Evolutionary conservation across 371 early-diverging fungal genomes (phyloP).

Genomic region (Haplosporangium sp.): DNA sequence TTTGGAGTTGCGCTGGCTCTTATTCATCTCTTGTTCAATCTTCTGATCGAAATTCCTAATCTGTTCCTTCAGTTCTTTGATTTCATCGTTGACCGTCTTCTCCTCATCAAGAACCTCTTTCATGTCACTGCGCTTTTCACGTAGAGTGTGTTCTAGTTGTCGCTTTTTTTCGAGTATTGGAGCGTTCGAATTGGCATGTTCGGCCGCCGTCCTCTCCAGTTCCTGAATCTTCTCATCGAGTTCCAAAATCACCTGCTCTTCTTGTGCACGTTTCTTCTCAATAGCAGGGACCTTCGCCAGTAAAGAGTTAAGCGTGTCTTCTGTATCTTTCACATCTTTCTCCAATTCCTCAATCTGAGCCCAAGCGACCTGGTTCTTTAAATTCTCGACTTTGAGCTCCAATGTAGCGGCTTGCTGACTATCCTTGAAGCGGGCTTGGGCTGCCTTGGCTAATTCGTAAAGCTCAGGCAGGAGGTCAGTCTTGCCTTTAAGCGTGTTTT

Average conservation of each 20-base stretch:
- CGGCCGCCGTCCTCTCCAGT: slow-evolving; percentile 12
- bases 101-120: slow-evolving; percentile 40
- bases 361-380: slow-evolving; percentile 85
- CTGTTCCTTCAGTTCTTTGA: slow-evolving; percentile 33
- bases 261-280: slow-evolving; percentile 59
- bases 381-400: slow-evolving; percentile 65
- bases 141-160: slow-evolving; percentile 21
- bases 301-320: slow-evolving; percentile 32
- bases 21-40: slow-evolving; percentile 55
- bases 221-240: slow-evolving; percentile 51
- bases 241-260: slow-evolving; percentile 28
- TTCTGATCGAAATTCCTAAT: slow-evolving; percentile 44
- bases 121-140: slow-evolving; percentile 28
- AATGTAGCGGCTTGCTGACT: slow-evolving; percentile 74
- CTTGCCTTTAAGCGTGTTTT: slow-evolving; percentile 68
- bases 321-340: slow-evolving; percentile 45
- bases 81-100: slow-evolving; percentile 29
- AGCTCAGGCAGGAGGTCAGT: slow-evolving; percentile 71
- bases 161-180: slow-evolving; percentile 31
- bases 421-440: slow-evolving; percentile 70
- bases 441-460: slow-evolving; percentile 69
- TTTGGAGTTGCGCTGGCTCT: slow-evolving; percentile 52
- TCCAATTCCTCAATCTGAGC: slow-evolving; percentile 77
- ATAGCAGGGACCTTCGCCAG: slow-evolving; percentile 55
- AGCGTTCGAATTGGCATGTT: slow-evolving; percentile 48